Conservation (phyloP, 345 rosid genomes). For the Lepidium africanum region DNA sequence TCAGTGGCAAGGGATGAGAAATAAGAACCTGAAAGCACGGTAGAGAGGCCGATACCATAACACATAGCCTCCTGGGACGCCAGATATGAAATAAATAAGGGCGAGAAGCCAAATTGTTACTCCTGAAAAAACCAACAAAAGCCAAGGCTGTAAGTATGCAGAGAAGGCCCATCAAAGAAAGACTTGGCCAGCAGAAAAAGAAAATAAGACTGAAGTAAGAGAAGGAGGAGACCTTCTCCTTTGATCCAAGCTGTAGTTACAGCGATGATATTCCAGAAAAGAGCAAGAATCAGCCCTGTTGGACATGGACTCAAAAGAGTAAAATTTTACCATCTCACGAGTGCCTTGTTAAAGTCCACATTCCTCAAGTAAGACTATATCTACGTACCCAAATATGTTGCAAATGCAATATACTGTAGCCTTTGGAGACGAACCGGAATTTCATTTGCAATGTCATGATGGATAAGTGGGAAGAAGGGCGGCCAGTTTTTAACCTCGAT, state of each 20-base stretch:
- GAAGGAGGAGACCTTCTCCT: constrained; percentile 55
- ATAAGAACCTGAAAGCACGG: constrained; percentile 74
- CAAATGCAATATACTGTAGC: constrained; percentile 64
- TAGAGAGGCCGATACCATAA: constrained; percentile 96
- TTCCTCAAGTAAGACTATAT: neutral
- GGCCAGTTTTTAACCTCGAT: constrained; percentile 87
- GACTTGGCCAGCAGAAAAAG: neutral
- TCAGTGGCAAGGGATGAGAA: neutral
- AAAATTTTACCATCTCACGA: neutral
- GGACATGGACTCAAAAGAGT: neutral
- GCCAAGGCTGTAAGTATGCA: neutral
- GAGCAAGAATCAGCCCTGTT: constrained; percentile 78
- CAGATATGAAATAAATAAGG: constrained; percentile 77
- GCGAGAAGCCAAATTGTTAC: constrained; percentile 95
- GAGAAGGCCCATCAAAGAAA: neutral
- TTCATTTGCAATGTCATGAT: constrained; percentile 81
- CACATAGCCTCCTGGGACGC: constrained; percentile 91
- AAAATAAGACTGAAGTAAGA: neutral
- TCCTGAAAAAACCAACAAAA: constrained; percentile 31
- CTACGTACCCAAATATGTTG: constrained; percentile 58
- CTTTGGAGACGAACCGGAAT: constrained; percentile 81
- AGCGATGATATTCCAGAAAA: constrained; percentile 79
- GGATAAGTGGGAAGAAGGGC: constrained; percentile 72
- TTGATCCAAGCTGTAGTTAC: constrained; percentile 86
- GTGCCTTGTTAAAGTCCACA: neutral